Percentiles rank a stretch among this genome's conserved stretches.
Conservation (phyloP, 768 basidiomycete genomes). For the Cystofilobasidium macerans region DNA sequence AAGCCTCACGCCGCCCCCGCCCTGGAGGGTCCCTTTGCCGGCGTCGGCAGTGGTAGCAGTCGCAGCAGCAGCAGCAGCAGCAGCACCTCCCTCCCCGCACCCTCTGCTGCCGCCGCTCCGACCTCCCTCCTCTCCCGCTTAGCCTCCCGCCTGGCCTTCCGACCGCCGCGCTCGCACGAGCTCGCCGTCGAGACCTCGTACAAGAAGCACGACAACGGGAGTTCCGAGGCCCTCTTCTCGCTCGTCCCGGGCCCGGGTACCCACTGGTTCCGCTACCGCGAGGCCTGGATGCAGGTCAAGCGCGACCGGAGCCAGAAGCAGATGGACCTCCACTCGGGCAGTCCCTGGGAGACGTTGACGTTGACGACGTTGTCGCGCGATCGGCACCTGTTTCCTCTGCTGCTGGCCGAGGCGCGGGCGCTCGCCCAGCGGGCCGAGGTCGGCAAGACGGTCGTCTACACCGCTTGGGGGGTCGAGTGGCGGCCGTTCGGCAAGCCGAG, state of each 20-base stretch:
- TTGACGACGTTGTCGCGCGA: constrained; percentile 85
- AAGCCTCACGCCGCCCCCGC: too few relatives aligned
- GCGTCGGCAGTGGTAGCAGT: too few relatives aligned
- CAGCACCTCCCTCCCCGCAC: neutral
- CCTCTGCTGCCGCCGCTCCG: neutral
- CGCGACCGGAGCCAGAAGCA: constrained; percentile 87
- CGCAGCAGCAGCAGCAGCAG: neutral
- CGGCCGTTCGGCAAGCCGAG: constrained; percentile 85
- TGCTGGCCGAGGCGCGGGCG: constrained; percentile 81
- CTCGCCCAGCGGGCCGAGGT: constrained; percentile 74
- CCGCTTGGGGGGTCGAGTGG: constrained; percentile 96
- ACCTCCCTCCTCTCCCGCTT: too few relatives aligned
- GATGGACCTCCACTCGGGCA: constrained; percentile 79
- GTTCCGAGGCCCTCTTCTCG: constrained; percentile 74
- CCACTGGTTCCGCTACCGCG: constrained; percentile 79
- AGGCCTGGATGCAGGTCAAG: constrained; percentile 96
- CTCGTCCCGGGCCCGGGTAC: constrained; percentile 92
- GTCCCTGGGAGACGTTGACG: constrained; percentile 94
- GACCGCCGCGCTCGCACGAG: too few relatives aligned
- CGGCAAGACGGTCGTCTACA: constrained; percentile 90
- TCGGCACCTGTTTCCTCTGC: constrained; percentile 60
- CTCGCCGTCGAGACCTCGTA: constrained; percentile 83
- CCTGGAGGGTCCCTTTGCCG: too few relatives aligned
- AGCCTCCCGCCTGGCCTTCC: too few relatives aligned
- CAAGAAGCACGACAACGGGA: constrained; percentile 83